Base-by-base conservation (phyloP, 2,329 filamentous ascomycete genomes). In the Herpomyces periplanetae region DNA sequence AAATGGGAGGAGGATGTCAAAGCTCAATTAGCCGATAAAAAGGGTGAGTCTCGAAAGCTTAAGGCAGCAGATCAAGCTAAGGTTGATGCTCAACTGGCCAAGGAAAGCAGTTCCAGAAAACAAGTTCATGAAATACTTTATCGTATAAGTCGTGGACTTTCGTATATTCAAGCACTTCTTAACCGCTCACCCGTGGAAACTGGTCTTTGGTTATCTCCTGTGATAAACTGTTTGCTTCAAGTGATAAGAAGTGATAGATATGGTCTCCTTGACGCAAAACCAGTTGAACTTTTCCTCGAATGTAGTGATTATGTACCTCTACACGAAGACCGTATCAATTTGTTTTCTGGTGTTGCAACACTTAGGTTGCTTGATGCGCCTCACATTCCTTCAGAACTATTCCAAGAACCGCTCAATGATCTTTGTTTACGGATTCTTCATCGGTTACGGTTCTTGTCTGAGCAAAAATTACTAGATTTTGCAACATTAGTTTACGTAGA, bases 1-100 rank as follows among this genome's bases (percentile, higher is more conserved):
- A 88, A 87, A 38, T 96, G 84, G 80, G 80, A 96, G 38, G 64
- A 75, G 34, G 80, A 96, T 26, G 47, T 96, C 4, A 51, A 73
- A 22, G 50, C 56, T 15, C 69, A 88, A 30, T 41, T 96, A 15
- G 71, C 73, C n/a, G 51, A 66, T 33, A 96, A 91, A 44, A 87
- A 75, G 37, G 75, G 75, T 1, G 36, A 41, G 17, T 55, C 65
- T 24, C 57, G 69, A 29, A 75, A 71, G 42, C 96, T 88, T 39
- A 53, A 91, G 5, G 80, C 68, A 0, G 41, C 66, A 0, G 80
- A 91, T 13, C 61, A 62, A 27, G 53, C 61, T 12, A 91, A 87
- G 37, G 65, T 91, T 22, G 75, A 80, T 20, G 62, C 66, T 4
- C 80, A 96, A 31, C 44, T 91, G 11, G 61, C 56, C 23, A 91